These are phyloP conservation scores for Hypoxylon sp. DNA, from an alignment of 2,329 filamentous ascomycete genomes.

Conservation along the genomic window DNA sequence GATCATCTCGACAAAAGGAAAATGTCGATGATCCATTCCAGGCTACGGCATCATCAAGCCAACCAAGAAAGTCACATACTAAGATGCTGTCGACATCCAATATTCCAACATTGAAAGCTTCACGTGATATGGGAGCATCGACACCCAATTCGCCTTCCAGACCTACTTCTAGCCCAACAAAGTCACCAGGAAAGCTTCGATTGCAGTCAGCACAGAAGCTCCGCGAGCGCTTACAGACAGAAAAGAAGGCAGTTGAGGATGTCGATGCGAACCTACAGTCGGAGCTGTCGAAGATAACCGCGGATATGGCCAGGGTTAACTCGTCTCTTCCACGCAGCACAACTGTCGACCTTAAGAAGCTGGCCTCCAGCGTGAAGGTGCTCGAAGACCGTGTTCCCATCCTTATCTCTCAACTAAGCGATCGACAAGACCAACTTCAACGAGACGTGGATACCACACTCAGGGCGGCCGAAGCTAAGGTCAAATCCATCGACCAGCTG, in stretches of 20 bases:
- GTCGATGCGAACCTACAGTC: slow-evolving; percentile 77
- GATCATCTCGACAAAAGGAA: slow-evolving; percentile 63
- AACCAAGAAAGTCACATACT: slow-evolving; percentile 54
- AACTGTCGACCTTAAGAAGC: slow-evolving; percentile 60
- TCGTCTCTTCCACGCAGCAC: slow-evolving; percentile 54
- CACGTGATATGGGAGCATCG: slow-evolving; percentile 51
- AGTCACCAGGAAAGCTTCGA: slow-evolving; percentile 67
- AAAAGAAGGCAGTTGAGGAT: slow-evolving; percentile 79
- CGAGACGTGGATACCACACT: slow-evolving; percentile 79
- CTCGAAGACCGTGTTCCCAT: slow-evolving; percentile 76
- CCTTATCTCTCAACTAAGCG: slow-evolving; percentile 69
- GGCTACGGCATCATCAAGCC: slow-evolving; percentile 36
- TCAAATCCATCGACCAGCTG: slow-evolving; percentile 85
- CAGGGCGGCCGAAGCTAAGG: slow-evolving; percentile 80
- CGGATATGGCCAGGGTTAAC: slow-evolving; percentile 77
- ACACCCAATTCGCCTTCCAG: slow-evolving; percentile 48
- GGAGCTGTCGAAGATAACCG: slow-evolving; percentile 83
- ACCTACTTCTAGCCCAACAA: slow-evolving; percentile 56
- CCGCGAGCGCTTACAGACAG: slow-evolving; percentile 85
- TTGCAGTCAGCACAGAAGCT: slow-evolving; percentile 80
- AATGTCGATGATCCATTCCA: slow-evolving; percentile 53
- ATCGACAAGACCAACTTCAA: slow-evolving; percentile 73
- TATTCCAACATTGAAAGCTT: slow-evolving; percentile 66
- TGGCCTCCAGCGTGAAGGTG: slow-evolving; percentile 69
- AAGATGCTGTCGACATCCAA: slow-evolving; percentile 66